phyloP scores from a whole-genome alignment of 768 basidiomycete genomes.

The Russula compacta region DNA sequence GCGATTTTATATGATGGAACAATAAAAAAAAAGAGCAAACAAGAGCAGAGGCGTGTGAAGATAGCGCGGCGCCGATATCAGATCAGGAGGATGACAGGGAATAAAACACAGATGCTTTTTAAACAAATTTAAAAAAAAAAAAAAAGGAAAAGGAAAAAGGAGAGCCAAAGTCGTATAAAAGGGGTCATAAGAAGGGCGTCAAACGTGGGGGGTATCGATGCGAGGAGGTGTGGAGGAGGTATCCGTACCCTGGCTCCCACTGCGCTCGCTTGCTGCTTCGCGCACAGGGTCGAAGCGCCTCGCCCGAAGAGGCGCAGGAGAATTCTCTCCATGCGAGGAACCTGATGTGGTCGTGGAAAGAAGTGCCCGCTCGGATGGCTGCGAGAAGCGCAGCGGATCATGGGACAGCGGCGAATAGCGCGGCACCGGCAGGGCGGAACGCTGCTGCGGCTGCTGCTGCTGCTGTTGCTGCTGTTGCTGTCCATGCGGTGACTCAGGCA shows the following conservation, averaged over 20 bases:
- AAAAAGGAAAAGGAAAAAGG: background rate
- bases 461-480: background rate
- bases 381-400: background rate
- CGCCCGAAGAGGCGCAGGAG: background rate
- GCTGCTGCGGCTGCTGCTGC: background rate
- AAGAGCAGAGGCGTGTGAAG: background rate
- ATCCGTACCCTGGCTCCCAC: slow-evolving; percentile 11
- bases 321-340: background rate
- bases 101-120: too few species aligned
- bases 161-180: background rate
- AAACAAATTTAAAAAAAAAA: too few species aligned
- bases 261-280: slow-evolving; percentile 16
- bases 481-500: slow-evolving; percentile 5
- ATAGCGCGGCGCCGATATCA: slow-evolving; percentile 8
- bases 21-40: background rate
- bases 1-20: background rate
- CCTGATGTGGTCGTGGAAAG: background rate
- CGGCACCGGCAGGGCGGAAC: background rate
- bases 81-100: background rate
- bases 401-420: background rate
- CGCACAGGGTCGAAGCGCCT: slow-evolving; percentile 23
- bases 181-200: slow-evolving; percentile 9
- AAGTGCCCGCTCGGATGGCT: background rate
- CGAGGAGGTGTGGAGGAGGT: slow-evolving; percentile 10
- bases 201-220: slow-evolving; percentile 10